Conservation (phyloP, 169 alveolate genomes). For the Ichthyophthirius multifiliis region DNA sequence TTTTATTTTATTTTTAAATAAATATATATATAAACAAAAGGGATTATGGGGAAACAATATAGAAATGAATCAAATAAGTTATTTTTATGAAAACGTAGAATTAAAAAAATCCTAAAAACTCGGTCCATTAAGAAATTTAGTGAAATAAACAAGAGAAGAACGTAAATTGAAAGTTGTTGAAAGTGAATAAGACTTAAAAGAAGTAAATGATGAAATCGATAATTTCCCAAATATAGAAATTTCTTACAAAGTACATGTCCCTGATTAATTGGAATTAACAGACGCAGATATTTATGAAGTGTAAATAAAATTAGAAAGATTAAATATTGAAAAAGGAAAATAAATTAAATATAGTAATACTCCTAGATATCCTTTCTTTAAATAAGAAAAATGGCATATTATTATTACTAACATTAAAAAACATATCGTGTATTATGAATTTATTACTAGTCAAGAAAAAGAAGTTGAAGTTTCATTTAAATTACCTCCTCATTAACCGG, state of each 20-base stretch:
- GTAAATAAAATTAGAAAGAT: too few species aligned
- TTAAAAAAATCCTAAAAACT: background rate
- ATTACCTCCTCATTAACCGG: background rate
- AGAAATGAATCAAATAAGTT: background rate
- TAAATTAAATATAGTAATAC: background rate
- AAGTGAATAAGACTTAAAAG: background rate
- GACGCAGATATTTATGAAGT: too few species aligned
- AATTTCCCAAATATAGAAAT: background rate
- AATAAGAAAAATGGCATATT: background rate
- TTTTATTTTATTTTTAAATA: background rate
- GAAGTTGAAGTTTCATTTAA: background rate
- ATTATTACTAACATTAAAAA: background rate
- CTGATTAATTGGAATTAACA: too few species aligned
- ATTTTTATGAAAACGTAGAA: background rate
- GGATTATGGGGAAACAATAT: background rate
- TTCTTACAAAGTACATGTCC: background rate
- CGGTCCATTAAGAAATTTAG: background rate
- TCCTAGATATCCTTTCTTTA: background rate
- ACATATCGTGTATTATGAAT: background rate
- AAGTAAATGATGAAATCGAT: background rate
- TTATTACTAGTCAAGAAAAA: background rate
- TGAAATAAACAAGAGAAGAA: background rate
- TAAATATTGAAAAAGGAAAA: background rate
- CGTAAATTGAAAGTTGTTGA: background rate
- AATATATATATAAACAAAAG: background rate